phyloP scores from a whole-genome alignment of 139 green algal genomes.

The Gonium pectorale region DNA sequence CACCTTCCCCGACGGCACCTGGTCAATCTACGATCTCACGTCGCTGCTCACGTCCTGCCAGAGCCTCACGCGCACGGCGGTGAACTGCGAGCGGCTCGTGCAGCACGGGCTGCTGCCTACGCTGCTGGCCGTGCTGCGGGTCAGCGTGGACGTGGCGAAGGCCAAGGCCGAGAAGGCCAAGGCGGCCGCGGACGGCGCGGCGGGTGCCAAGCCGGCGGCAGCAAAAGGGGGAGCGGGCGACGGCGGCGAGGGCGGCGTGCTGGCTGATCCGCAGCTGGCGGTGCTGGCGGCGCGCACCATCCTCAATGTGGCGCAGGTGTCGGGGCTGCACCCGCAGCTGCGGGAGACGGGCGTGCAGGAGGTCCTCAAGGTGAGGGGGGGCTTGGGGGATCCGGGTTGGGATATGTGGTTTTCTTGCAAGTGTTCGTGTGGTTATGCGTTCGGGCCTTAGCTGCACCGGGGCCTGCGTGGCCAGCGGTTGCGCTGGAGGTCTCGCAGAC shows the following conservation, averaged over 20 bases:
- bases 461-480: too few relatives aligned
- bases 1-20: conserved; percentile 41
- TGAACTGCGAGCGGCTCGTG: conserved; percentile 35
- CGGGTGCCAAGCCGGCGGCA: neutral
- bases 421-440: too few relatives aligned
- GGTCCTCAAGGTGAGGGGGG: neutral
- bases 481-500: too few relatives aligned
- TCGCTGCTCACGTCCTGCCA: conserved; percentile 36
- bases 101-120: conserved; percentile 40
- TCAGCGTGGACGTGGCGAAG: neutral
- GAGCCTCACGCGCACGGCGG: conserved; percentile 16
- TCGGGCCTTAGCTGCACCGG: too few relatives aligned
- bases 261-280: conserved; percentile 2
- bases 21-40: conserved; percentile 37
- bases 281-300: conserved; percentile 29
- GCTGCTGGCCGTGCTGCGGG: conserved; percentile 21
- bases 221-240: neutral
- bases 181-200: neutral
- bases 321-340: conserved; percentile 16
- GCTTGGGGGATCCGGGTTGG: too few relatives aligned
- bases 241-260: neutral
- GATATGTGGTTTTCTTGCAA: too few relatives aligned
- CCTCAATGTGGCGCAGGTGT: conserved; percentile 34
- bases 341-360: conserved; percentile 24
- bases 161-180: neutral